phyloP scores from a whole-genome alignment of 345 rosid species.

The Sapria himalayana region DNA sequence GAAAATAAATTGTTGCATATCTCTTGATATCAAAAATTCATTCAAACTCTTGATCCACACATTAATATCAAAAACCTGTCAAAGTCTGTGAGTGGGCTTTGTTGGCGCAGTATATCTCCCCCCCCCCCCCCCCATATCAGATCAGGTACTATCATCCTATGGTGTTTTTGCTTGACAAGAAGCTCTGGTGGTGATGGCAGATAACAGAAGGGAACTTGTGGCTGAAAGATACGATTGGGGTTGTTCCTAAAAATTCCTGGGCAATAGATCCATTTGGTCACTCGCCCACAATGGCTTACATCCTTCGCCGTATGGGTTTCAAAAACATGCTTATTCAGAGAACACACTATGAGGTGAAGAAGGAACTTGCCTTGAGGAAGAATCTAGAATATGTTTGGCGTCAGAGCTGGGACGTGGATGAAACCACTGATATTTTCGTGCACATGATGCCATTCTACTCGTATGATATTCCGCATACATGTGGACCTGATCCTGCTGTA shows the following conservation, averaged over 20 bases:
- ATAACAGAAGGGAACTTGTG: constrained; percentile 87
- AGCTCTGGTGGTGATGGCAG: too few relatives aligned
- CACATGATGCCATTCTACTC: constrained; percentile 99
- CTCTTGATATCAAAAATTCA: too few relatives aligned
- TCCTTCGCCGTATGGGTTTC: constrained; percentile 92
- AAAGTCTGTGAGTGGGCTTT: too few relatives aligned
- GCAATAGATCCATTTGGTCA: constrained; percentile 98
- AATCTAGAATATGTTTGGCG: constrained; percentile 92
- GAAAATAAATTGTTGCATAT: too few relatives aligned
- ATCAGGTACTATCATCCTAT: too few relatives aligned
- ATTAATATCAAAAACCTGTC: too few relatives aligned
- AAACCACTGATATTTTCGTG: constrained; percentile 80
- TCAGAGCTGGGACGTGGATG: constrained; percentile 88
- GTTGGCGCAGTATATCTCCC: too few relatives aligned
- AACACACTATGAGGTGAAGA: constrained; percentile 96
- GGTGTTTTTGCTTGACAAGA: too few relatives aligned
- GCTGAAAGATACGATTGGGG: constrained; percentile 79
- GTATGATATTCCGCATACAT: constrained; percentile 91
- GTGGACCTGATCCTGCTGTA: constrained; percentile 98
- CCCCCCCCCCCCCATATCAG: too few relatives aligned
- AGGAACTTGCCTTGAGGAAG: constrained; percentile 75
- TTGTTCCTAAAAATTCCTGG: constrained; percentile 92
- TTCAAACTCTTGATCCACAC: too few relatives aligned
- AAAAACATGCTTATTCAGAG: constrained; percentile 99
- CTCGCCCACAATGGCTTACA: constrained; percentile 95